Evolutionary conservation across 2,329 filamentous ascomycete genomes (phyloP).

Genomic region (Colletotrichum kahawae): DNA sequence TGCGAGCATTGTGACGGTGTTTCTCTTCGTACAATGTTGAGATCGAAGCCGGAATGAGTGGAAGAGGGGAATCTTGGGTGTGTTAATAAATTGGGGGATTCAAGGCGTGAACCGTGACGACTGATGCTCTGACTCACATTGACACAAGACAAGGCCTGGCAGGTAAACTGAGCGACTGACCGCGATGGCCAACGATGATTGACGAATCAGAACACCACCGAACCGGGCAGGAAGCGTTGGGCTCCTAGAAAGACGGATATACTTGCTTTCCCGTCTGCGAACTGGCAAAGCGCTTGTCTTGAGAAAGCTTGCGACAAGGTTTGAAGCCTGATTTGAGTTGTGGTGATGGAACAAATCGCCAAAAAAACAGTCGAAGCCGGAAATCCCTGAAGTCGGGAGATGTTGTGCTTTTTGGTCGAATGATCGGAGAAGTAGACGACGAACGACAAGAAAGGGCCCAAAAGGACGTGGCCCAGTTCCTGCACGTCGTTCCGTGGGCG

Average conservation of each 20-base stretch:
- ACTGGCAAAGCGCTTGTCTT: neutral
- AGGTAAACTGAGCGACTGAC: neutral
- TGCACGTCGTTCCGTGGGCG: neutral
- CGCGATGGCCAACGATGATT: neutral
- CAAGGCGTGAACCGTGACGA: neutral
- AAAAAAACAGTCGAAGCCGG: neutral
- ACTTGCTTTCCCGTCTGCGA: neutral
- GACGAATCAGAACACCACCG: neutral
- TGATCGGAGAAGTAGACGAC: neutral
- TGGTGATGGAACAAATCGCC: neutral
- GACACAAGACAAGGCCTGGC: neutral
- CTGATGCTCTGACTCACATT: conserved; percentile 3
- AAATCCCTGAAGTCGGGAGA: neutral
- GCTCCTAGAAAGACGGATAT: neutral
- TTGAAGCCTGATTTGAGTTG: neutral
- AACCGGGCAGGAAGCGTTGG: neutral
- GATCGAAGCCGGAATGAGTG: neutral
- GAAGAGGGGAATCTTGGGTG: neutral
- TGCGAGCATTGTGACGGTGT: conserved; percentile 3
- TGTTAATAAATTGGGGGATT: neutral
- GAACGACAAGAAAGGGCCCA: neutral
- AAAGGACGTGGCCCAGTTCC: neutral
- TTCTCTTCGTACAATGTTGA: neutral
- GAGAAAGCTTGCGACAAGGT: neutral
- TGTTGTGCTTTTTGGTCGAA: neutral